Conservation (phyloP, 2,329 filamentous ascomycete genomes). For the Cladobotryum protrusum region DNA sequence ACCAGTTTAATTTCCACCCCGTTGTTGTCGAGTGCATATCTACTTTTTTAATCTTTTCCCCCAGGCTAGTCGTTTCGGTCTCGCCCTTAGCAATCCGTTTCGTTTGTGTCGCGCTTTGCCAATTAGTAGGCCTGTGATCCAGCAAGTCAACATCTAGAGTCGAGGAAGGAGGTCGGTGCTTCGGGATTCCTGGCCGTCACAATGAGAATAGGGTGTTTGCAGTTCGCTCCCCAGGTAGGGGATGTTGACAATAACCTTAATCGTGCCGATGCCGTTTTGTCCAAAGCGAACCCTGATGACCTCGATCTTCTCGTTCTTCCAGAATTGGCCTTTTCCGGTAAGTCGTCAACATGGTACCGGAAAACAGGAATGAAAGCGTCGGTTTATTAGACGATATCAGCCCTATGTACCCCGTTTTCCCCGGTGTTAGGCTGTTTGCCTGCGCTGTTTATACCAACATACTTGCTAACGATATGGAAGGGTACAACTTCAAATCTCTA, state of each 20-base stretch:
- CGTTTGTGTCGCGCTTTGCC: too few relatives aligned
- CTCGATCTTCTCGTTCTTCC: slow-evolving; percentile 68
- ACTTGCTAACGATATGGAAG: slow-evolving; percentile 28
- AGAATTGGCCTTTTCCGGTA: slow-evolving; percentile 69
- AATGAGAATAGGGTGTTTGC: slow-evolving; percentile 64
- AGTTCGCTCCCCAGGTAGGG: slow-evolving; percentile 66
- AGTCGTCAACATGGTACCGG: slow-evolving; percentile 11
- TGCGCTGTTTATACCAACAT: too few relatives aligned
- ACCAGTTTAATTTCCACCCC: too few relatives aligned
- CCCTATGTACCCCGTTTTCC: too few relatives aligned
- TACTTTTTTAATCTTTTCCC: too few relatives aligned
- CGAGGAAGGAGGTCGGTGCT: neutral
- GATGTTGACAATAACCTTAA: slow-evolving; percentile 64
- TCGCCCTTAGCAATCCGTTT: too few relatives aligned
- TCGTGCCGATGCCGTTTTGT: slow-evolving; percentile 59
- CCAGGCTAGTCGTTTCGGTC: too few relatives aligned
- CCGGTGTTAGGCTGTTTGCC: too few relatives aligned
- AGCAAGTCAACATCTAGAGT: neutral
- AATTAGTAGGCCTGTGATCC: too few relatives aligned
- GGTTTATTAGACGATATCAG: too few relatives aligned
- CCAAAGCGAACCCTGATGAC: slow-evolving; percentile 41
- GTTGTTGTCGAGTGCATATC: too few relatives aligned
- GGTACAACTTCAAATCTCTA: slow-evolving; percentile 71
- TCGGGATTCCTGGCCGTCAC: slow-evolving; percentile 11
- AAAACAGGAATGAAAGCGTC: too few relatives aligned